Evolutionary conservation across 23 red algal genomes (phyloP).

Genomic region (Gracilaria domingensis): DNA sequence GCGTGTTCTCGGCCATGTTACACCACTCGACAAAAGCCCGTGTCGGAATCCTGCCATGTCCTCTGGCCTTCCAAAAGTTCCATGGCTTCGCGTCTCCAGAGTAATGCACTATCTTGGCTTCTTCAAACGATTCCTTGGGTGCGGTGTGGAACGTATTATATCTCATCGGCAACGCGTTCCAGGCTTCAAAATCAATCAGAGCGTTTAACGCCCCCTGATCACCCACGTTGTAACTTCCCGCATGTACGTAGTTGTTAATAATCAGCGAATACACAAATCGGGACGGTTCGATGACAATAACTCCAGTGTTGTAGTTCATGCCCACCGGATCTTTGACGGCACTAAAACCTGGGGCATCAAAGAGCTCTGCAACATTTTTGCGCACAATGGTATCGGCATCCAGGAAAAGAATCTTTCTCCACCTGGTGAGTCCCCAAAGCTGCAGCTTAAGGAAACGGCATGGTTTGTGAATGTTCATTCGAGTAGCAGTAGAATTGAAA

Average conservation of each 20-base stretch:
- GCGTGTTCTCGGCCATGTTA: constrained; percentile 43
- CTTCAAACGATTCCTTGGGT: constrained; percentile 57
- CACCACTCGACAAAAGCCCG: constrained; percentile 64
- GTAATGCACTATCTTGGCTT: constrained; percentile 80
- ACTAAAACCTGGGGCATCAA: constrained; percentile 69
- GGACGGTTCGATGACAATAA: constrained; percentile 83
- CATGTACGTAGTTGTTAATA: constrained; percentile 72
- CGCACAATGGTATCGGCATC: constrained; percentile 87
- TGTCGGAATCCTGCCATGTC: constrained; percentile 48
- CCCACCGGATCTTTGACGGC: constrained; percentile 82
- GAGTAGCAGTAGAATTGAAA: constrained; percentile 75
- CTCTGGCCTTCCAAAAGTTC: constrained; percentile 76
- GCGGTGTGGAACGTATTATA: constrained; percentile 85
- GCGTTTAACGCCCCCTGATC: constrained; percentile 87
- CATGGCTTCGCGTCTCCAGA: constrained; percentile 89
- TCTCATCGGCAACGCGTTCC: constrained; percentile 73
- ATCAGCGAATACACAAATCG: constrained; percentile 60
- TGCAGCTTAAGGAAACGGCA: constrained; percentile 88
- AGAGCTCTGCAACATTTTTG: constrained; percentile 71
- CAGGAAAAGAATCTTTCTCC: constrained; percentile 82
- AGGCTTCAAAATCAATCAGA: constrained; percentile 72
- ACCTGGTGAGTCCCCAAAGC: constrained; percentile 78
- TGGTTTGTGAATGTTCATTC: constrained; percentile 85
- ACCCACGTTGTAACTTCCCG: constrained; percentile 82
- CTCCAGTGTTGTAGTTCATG: constrained; percentile 88